Evolutionary conservation across 2,329 filamentous ascomycete species (phyloP), one percentile per base, ranked within the genome.

Genomic region (Cladophialophora exuberans): DNA sequence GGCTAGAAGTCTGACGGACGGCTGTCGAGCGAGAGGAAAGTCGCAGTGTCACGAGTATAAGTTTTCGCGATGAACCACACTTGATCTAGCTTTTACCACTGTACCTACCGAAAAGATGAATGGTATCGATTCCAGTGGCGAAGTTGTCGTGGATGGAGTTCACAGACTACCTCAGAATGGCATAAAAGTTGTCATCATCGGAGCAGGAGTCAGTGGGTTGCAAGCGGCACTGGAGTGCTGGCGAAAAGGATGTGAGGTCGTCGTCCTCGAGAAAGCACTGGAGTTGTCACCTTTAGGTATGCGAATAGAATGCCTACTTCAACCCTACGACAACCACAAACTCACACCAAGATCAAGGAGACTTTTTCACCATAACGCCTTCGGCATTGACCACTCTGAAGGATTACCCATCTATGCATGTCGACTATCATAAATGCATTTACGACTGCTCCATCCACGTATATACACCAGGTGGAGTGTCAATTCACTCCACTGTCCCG

Each of bases 131-230:
- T n/a, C n/a, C n/a, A n/a, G 28, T 9, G 1, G 15, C 6, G 36
- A 20, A 22, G 18, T 18, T 9, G 18, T 18, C 18, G 18, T 43
- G 13, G 36, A 51, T 17, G 35, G 47, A 3, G 47, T 51, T 36
- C 20, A 51, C n/a, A 41, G 47, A 36, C 47, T 41, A 18, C 47
- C 47, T 9, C 3, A 9, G 18, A 51, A 51, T 33, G 73, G 72
- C 51, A 73, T 79, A 62, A 71, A 69, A 23, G 74, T 82, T 20
- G 67, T 81, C 26, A 75, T 82, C 42, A 76, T 82, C 5, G 80
- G 80, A 73, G 52, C 64, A 17, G 68, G 68, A 4, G 65, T 70
- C 23, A 67, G 64, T n/a, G 68, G 68, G 2, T 58, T 70, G 9
- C 62, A 66, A 10, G 68, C 68, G 9, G 67, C 67, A 6, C 64